Evolutionary conservation across 2,329 filamentous ascomycete species (phyloP).

Genomic region (Nothomitra cinnamomea): DNA sequence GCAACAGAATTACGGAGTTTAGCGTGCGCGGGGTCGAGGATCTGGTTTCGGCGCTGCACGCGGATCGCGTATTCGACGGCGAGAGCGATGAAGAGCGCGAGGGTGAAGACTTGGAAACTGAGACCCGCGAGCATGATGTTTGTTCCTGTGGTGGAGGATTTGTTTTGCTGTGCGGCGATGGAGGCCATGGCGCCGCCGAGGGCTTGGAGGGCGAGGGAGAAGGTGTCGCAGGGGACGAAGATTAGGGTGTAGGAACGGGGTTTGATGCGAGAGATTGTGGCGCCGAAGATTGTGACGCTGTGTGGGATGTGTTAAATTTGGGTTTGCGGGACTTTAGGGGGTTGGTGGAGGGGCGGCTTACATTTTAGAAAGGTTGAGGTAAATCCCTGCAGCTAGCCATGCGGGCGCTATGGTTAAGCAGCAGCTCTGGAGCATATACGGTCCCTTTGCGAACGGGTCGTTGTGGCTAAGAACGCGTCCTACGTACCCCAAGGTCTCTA

Average conservation of each 20-base stretch:
- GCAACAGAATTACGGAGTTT: background rate
- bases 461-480: conserved; percentile 35
- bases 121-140: conserved; percentile 51
- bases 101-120: conserved; percentile 40
- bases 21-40: background rate
- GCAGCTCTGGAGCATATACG: conserved; percentile 27
- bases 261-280: conserved; percentile 29
- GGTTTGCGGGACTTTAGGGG: conserved; percentile 33
- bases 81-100: conserved; percentile 35
- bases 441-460: conserved; percentile 28
- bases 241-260: conserved; percentile 22
- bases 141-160: conserved; percentile 28
- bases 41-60: conserved; percentile 6
- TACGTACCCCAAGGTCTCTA: conserved; percentile 38
- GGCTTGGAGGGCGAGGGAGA: conserved; percentile 43
- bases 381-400: conserved; percentile 37
- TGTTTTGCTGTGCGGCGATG: conserved; percentile 22
- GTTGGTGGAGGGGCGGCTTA: conserved; percentile 17
- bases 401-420: conserved; percentile 39
- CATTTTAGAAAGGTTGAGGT: conserved; percentile 33
- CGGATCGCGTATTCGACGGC: conserved; percentile 33
- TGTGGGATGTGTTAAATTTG: conserved; percentile 16
- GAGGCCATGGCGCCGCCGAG: conserved; percentile 37
- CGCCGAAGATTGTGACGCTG: conserved; percentile 37
- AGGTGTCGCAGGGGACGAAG: conserved; percentile 46